These are phyloP conservation scores for Malassezia yamatoensis DNA, from an alignment of 1,284 basidiomycete genomes.

Conservation along the genomic window DNA sequence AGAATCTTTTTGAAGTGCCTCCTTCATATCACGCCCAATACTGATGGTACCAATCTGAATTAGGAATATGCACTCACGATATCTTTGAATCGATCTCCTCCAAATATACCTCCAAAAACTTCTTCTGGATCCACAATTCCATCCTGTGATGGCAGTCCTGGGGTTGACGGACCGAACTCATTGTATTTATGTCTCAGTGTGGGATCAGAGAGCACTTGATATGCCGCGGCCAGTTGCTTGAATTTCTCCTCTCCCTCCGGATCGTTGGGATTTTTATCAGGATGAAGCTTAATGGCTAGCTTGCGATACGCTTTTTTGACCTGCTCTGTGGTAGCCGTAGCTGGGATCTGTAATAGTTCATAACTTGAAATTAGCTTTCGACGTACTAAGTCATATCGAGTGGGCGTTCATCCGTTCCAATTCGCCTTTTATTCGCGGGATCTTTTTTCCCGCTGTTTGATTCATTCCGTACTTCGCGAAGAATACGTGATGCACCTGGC, in stretches of 20 bases:
- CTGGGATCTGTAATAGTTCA: slow-evolving; percentile 63
- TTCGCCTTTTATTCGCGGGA: slow-evolving; percentile 29
- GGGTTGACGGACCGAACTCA: slow-evolving; percentile 55
- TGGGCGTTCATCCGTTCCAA: slow-evolving; percentile 45
- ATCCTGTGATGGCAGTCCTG: slow-evolving; percentile 40
- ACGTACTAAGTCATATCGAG: slow-evolving; percentile 42
- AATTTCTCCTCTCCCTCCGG: slow-evolving; percentile 74
- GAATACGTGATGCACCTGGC: slow-evolving; percentile 30
- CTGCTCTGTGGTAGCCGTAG: slow-evolving; percentile 68
- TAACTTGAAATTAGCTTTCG: slow-evolving; percentile 21
- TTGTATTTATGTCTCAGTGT: slow-evolving; percentile 59
- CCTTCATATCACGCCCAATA: slow-evolving; percentile 90
- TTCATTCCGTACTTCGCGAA: slow-evolving; percentile 27
- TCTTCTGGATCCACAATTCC: slow-evolving; percentile 64
- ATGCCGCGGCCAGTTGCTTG: slow-evolving; percentile 55
- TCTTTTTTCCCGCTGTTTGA: slow-evolving; percentile 17
- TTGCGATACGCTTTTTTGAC: slow-evolving; percentile 94
- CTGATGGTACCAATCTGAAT: slow-evolving; percentile 63
- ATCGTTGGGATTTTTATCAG: slow-evolving; percentile 77
- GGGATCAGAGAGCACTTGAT: slow-evolving; percentile 64
- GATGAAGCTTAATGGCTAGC: slow-evolving; percentile 74
- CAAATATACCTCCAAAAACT: slow-evolving; percentile 58
- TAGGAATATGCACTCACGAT: slow-evolving; percentile 49
- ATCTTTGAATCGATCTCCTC: slow-evolving; percentile 69
- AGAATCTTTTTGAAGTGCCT: slow-evolving; percentile 83